phyloP scores from a whole-genome alignment of 2,329 filamentous ascomycete genomes.

The Cladosporium sp. region DNA sequence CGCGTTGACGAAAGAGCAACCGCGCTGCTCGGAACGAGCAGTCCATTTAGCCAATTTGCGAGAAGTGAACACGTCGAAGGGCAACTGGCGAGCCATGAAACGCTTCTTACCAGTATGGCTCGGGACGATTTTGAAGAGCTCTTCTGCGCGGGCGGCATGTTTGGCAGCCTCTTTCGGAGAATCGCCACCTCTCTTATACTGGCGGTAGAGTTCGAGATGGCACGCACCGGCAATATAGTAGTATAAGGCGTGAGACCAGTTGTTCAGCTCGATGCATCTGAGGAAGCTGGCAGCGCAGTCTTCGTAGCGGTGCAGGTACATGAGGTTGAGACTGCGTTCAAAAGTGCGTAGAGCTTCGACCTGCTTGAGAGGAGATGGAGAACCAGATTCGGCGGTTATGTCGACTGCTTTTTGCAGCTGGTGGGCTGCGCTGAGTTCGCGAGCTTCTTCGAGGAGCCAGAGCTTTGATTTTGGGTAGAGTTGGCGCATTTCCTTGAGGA shows the following conservation, averaged over 20 bases:
- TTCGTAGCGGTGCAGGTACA: constrained; percentile 75
- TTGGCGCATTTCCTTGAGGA: constrained; percentile 69
- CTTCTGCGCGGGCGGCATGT: constrained; percentile 52
- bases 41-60: constrained; percentile 90
- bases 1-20: constrained; percentile 70
- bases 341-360: constrained; percentile 81
- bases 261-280: constrained; percentile 68
- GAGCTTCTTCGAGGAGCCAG: constrained; percentile 84
- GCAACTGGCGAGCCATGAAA: constrained; percentile 84
- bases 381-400: constrained; percentile 39
- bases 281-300: constrained; percentile 72
- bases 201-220: constrained; percentile 77
- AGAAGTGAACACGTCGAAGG: constrained; percentile 80
- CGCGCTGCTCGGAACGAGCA: constrained; percentile 63
- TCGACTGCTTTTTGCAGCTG: constrained; percentile 64
- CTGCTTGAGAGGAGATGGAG: constrained; percentile 71
- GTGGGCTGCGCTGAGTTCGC: constrained; percentile 65
- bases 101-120: constrained; percentile 76
- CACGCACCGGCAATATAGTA: constrained; percentile 79
- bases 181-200: constrained; percentile 43
- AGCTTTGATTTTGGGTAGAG: constrained; percentile 78
- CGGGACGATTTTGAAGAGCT: constrained; percentile 67
- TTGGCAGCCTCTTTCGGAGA: constrained; percentile 44
- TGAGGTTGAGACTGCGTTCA: constrained; percentile 71
- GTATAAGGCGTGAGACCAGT: constrained; percentile 87